Evolutionary conservation across 2,329 filamentous ascomycete species (phyloP).

Genomic region (Ophiosphaerella korrae): DNA sequence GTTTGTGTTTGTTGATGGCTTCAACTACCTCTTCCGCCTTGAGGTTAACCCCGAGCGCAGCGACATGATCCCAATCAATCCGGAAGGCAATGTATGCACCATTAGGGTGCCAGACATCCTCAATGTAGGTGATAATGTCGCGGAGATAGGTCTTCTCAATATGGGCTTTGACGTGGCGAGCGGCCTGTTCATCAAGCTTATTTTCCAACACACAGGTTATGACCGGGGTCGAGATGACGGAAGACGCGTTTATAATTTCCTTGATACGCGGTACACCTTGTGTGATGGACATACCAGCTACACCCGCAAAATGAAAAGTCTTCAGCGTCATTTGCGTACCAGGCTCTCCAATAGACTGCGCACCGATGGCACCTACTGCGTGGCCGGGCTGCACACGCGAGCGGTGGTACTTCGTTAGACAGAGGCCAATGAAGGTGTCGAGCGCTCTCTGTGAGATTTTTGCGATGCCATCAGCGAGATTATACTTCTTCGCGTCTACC

Average conservation of each 20-base stretch:
- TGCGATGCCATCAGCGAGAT: conserved; percentile 69
- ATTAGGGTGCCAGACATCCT: conserved; percentile 84
- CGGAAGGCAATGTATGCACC: conserved; percentile 79
- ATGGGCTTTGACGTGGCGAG: conserved; percentile 87
- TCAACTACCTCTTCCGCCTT: conserved; percentile 72
- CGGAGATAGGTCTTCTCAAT: conserved; percentile 94
- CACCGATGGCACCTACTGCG: conserved; percentile 92
- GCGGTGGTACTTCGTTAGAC: conserved; percentile 86
- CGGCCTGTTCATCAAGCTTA: conserved; percentile 73
- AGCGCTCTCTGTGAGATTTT: conserved; percentile 82
- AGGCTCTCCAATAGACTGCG: conserved; percentile 96
- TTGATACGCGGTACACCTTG: conserved; percentile 99
- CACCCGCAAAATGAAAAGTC: conserved; percentile 99
- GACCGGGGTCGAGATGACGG: conserved; percentile 89
- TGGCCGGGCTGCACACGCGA: conserved; percentile 94
- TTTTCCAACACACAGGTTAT: conserved; percentile 86
- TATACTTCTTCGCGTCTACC: conserved; percentile 46
- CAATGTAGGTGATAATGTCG: conserved; percentile 79
- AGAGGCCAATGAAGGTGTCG: conserved; percentile 76
- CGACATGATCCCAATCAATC: conserved; percentile 78
- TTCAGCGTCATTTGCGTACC: conserved; percentile 99
- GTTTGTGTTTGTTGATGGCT: conserved; percentile 80
- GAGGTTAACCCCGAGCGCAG: conserved; percentile 82
- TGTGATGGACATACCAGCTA: conserved; percentile 98
- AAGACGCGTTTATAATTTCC: conserved; percentile 99